phyloP scores from a whole-genome alignment of 345 rosid species.

The Melastoma malabathricum region DNA sequence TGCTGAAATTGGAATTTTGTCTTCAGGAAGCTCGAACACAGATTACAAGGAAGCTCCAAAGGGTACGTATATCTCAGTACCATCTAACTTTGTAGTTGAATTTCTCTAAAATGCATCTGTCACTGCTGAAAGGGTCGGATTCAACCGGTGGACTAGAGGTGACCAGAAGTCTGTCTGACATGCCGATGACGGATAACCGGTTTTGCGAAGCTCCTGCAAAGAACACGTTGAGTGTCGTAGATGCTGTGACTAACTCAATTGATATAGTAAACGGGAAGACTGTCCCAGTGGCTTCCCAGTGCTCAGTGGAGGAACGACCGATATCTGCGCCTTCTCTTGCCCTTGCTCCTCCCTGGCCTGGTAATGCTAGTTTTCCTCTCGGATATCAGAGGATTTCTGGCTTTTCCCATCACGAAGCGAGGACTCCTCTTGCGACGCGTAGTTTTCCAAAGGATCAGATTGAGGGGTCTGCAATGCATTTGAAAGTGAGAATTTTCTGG shows the following conservation, averaged over 20 bases:
- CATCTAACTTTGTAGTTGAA: background rate
- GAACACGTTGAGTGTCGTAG: slow-evolving; percentile 11
- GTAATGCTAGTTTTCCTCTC: slow-evolving; percentile 6
- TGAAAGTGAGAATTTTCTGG: slow-evolving; percentile 7
- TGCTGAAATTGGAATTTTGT: slow-evolving; percentile 81
- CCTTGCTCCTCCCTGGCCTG: slow-evolving; percentile 12
- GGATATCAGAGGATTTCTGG: slow-evolving; percentile 5
- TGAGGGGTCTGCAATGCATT: background rate
- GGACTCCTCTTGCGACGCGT: background rate
- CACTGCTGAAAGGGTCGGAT: background rate
- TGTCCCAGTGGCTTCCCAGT: slow-evolving; percentile 5
- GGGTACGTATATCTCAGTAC: no score
- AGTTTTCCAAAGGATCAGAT: background rate
- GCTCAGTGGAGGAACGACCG: slow-evolving; percentile 14
- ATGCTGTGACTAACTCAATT: no score
- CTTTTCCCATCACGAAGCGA: background rate
- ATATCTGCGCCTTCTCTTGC: slow-evolving; percentile 16
- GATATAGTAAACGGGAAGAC: no score
- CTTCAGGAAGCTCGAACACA: slow-evolving; percentile 86
- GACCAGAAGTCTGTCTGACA: slow-evolving; percentile 7
- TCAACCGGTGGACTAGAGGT: slow-evolving; percentile 9
- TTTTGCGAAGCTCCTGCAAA: slow-evolving; percentile 12
- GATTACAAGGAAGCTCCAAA: slow-evolving; percentile 72
- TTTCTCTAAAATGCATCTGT: background rate
- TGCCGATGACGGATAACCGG: slow-evolving; percentile 9